Conservation (phyloP, 805 yeast species). For the Vanderwaltozyma polyspora region DNA sequence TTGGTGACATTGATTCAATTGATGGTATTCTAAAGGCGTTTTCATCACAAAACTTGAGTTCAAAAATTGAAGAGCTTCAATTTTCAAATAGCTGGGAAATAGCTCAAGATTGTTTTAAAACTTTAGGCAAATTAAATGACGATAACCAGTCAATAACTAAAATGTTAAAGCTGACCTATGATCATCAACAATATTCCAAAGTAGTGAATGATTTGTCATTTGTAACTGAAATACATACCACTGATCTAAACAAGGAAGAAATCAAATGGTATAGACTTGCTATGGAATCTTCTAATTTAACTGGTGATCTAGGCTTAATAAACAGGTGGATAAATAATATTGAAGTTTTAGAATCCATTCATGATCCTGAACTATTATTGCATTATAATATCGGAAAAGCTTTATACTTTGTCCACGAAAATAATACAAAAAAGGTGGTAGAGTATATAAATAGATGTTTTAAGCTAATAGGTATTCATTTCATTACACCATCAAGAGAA, state of each 20-base stretch:
- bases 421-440: slow-evolving; percentile 27
- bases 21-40: slow-evolving; percentile 74
- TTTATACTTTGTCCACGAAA: slow-evolving; percentile 33
- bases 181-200: slow-evolving; percentile 66
- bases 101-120: slow-evolving; percentile 77
- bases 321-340: slow-evolving; percentile 48
- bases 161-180: slow-evolving; percentile 57
- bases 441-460: slow-evolving; percentile 41
- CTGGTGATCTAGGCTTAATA: slow-evolving; percentile 43
- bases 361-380: slow-evolving; percentile 43
- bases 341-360: slow-evolving; percentile 32
- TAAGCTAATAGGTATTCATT: slow-evolving; percentile 45
- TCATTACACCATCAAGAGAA: slow-evolving; percentile 37
- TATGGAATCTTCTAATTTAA: slow-evolving; percentile 59
- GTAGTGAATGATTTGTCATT: slow-evolving; percentile 41
- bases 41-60: slow-evolving; percentile 57
- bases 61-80: slow-evolving; percentile 69
- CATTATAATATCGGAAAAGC: slow-evolving; percentile 59
- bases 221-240: slow-evolving; percentile 33
- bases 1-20: slow-evolving; percentile 82
- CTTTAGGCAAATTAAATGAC: slow-evolving; percentile 36
- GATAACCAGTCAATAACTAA: slow-evolving; percentile 36
- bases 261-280: slow-evolving; percentile 56
- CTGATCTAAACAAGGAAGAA: slow-evolving; percentile 20
- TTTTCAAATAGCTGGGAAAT: slow-evolving; percentile 79